Conservation (phyloP, 208 protist genomes). For the Trypanosoma avium region DNA sequence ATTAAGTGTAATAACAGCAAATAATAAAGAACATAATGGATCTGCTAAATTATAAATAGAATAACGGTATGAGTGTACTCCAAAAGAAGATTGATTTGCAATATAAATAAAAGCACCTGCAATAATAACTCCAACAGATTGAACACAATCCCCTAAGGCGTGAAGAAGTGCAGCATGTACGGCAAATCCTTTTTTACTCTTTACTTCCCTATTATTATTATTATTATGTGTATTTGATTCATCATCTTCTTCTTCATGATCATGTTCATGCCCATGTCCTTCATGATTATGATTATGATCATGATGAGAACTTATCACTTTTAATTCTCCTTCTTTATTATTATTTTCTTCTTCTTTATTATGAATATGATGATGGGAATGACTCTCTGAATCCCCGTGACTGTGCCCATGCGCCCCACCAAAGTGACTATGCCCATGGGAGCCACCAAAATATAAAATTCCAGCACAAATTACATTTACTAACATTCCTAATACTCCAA, state of each 20-base stretch:
- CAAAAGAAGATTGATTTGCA: constrained; percentile 46
- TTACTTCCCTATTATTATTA: constrained; percentile 1
- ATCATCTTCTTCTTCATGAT: constrained; percentile 15
- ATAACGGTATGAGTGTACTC: constrained; percentile 41
- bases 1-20: constrained; percentile 86
- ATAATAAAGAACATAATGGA: constrained; percentile 83
- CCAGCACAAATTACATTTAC: constrained; percentile 84
- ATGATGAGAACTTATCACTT: too few species aligned
- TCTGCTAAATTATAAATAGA: constrained; percentile 88
- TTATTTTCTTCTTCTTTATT: constrained; percentile 2
- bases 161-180: constrained; percentile 88
- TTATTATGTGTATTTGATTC: background rate
- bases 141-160: constrained; percentile 89
- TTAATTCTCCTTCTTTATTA: background rate
- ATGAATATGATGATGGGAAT: background rate
- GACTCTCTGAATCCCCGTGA: constrained; percentile 29
- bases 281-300: constrained; percentile 8
- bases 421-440: constrained; percentile 62
- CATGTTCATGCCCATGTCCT: constrained; percentile 21
- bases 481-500: constrained; percentile 78
- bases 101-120: constrained; percentile 82
- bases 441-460: constrained; percentile 86
- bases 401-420: constrained; percentile 35
- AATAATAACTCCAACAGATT: constrained; percentile 87
- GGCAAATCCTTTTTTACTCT: constrained; percentile 43